Evolutionary conservation across 805 yeast species (phyloP).

Genomic region (Pichia manshurica): DNA sequence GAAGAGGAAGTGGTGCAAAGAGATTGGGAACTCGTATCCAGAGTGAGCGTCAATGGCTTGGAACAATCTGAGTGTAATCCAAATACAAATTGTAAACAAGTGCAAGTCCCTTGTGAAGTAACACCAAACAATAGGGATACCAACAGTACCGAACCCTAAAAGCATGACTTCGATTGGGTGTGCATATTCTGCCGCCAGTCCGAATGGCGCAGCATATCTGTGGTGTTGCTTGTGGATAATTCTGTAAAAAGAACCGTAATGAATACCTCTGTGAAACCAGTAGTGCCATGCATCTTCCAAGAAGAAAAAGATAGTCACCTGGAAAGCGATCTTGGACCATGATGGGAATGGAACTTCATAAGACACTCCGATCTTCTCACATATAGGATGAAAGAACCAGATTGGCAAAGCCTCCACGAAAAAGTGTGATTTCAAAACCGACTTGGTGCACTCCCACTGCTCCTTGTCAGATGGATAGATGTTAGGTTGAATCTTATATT

Average conservation of each 20-base stretch:
- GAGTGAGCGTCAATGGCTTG: conserved; percentile 98
- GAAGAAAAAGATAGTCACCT: conserved; percentile 72
- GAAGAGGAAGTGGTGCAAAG: conserved; percentile 85
- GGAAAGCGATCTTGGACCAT: conserved; percentile 49
- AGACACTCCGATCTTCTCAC: conserved; percentile 72
- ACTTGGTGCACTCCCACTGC: conserved; percentile 88
- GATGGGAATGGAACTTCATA: conserved; percentile 83
- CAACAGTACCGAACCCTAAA: conserved; percentile 93
- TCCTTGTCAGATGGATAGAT: conserved; percentile 75
- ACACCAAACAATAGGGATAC: conserved; percentile 85
- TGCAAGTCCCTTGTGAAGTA: conserved; percentile 72
- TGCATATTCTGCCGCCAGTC: conserved; percentile 95
- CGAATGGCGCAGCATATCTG: conserved; percentile 96
- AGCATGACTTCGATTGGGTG: conserved; percentile 91
- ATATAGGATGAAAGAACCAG: conserved; percentile 94
- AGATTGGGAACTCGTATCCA: conserved; percentile 97
- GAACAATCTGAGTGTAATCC: conserved; percentile 84
- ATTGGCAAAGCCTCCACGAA: conserved; percentile 93
- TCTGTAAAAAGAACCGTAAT: conserved; percentile 83
- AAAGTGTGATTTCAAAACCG: conserved; percentile 81
- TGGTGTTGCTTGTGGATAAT: conserved; percentile 96
- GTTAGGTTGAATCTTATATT: conserved; percentile 84
- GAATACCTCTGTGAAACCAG: conserved; percentile 89
- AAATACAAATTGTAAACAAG: conserved; percentile 77
- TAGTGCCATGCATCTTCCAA: conserved; percentile 96